These are phyloP conservation scores for Abortiporus biennis DNA, from an alignment of 1,284 basidiomycete species.

Conservation along the genomic window DNA sequence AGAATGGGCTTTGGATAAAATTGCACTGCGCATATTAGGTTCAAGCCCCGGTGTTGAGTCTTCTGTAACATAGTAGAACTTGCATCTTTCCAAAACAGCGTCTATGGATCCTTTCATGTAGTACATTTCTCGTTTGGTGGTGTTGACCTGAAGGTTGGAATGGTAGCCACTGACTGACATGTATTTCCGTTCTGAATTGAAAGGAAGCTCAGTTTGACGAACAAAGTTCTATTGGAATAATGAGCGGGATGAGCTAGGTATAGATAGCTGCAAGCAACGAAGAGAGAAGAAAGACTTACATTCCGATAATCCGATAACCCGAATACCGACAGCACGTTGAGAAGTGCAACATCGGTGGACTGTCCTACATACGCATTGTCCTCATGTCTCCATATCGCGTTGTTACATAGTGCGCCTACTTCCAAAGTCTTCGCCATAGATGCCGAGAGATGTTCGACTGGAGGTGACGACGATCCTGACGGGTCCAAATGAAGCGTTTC, in stretches of 20 bases:
- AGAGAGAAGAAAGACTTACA: constrained; percentile 33
- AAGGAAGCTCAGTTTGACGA: constrained; percentile 77
- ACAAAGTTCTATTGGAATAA: constrained; percentile 50
- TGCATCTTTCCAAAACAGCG: constrained; percentile 79
- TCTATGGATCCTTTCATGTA: constrained; percentile 95
- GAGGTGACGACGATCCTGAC: constrained; percentile 23
- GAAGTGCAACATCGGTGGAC: constrained; percentile 89
- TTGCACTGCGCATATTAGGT: constrained; percentile 53
- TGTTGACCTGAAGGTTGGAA: constrained; percentile 36
- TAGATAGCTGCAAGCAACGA: not conserved
- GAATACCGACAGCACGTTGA: constrained; percentile 77
- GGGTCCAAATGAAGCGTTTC: constrained; percentile 71
- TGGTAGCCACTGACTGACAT: constrained; percentile 84
- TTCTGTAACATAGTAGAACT: constrained; percentile 83
- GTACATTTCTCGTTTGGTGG: constrained; percentile 52
- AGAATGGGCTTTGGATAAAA: constrained; percentile 64
- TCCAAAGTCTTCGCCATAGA: constrained; percentile 61
- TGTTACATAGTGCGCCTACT: constrained; percentile 71
- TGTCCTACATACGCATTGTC: constrained; percentile 81
- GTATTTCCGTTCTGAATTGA: constrained; percentile 89
- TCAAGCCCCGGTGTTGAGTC: constrained; percentile 79
- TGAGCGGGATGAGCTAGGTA: constrained; percentile 11
- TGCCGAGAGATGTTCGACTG: constrained; percentile 32
- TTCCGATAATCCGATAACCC: constrained; percentile 65
- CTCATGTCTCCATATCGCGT: constrained; percentile 61